Evolutionary conservation across 495 filamentous ascomycete genomes (phyloP).

Genomic region (Xanthoparmelia taractica): DNA sequence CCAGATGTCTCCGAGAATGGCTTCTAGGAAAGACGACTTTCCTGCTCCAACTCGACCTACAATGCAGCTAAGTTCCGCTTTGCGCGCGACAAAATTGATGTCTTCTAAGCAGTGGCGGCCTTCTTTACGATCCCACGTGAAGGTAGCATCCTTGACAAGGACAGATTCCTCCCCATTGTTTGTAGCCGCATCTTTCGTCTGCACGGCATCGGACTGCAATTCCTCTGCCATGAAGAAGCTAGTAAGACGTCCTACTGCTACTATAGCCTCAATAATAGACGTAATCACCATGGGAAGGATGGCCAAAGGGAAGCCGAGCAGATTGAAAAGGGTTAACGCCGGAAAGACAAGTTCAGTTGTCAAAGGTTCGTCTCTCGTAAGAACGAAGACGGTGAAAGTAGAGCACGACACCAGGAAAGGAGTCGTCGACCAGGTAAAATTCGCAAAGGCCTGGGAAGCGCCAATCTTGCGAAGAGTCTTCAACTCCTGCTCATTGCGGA

Average conservation of each 20-base stretch:
- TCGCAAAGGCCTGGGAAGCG: slow-evolving; percentile 83
- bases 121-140: slow-evolving; percentile 87
- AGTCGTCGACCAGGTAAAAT: slow-evolving; percentile 99
- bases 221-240: slow-evolving; percentile 84
- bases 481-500: slow-evolving; percentile 90
- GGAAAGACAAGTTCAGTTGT: slow-evolving; percentile 96
- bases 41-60: slow-evolving; percentile 92
- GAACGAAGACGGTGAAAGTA: slow-evolving; percentile 90
- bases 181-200: slow-evolving; percentile 55
- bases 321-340: slow-evolving; percentile 82
- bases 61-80: slow-evolving; percentile 86
- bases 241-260: slow-evolving; percentile 81
- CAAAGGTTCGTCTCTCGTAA: slow-evolving; percentile 69
- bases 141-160: slow-evolving; percentile 71
- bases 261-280: slow-evolving; percentile 88
- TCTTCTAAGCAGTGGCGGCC: slow-evolving; percentile 54
- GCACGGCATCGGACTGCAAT: slow-evolving; percentile 76
- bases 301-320: slow-evolving; percentile 90
- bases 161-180: slow-evolving; percentile 79
- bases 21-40: slow-evolving; percentile 86
- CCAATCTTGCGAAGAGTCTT: slow-evolving; percentile 95
- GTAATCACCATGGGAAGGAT: slow-evolving; percentile 98
- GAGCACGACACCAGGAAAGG: slow-evolving; percentile 97
- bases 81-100: slow-evolving; percentile 78
- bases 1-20: slow-evolving; percentile 83